Conservation (phyloP, 2,329 filamentous ascomycete genomes). For the Grosmannia huntii region DNA sequence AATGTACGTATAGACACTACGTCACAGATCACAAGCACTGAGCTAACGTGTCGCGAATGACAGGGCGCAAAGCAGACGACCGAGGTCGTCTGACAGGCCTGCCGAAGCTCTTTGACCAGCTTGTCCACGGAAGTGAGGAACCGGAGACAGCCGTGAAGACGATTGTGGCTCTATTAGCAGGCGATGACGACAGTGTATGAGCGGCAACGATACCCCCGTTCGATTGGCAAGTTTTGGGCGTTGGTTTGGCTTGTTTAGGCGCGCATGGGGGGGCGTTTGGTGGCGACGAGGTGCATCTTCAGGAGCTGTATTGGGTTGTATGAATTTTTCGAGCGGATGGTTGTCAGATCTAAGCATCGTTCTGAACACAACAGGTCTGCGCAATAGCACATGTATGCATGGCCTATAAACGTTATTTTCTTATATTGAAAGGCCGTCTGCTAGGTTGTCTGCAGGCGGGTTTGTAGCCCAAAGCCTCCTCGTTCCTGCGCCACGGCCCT, state of each 20-base stretch:
- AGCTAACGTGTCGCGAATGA: not conserved
- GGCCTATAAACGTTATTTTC: not conserved
- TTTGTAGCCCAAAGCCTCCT: not conserved
- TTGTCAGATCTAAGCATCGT: not conserved
- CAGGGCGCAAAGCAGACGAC: slow-evolving; percentile 49
- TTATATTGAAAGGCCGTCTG: not conserved
- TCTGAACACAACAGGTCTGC: not conserved
- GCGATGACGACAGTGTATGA: slow-evolving; percentile 17
- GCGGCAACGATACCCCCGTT: not conserved
- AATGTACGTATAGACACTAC: slow-evolving; percentile 41
- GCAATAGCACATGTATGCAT: not conserved
- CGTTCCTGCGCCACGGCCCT: no score
- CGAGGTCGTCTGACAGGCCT: slow-evolving; percentile 43
- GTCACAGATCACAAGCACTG: not conserved
- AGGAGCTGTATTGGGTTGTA: not conserved
- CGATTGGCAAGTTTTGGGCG: not conserved
- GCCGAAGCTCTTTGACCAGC: slow-evolving; percentile 44
- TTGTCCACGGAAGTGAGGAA: slow-evolving; percentile 42
- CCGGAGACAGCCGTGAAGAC: slow-evolving; percentile 44
- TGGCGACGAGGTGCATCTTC: not conserved
- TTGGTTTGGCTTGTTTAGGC: not conserved
- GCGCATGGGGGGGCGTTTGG: not conserved
- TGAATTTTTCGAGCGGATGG: no score
- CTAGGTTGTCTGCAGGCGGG: not conserved
- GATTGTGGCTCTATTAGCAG: slow-evolving; percentile 45